These are phyloP conservation scores for Schrenkiella parvula DNA, from an alignment of 345 rosid species.

Conservation along the genomic window DNA sequence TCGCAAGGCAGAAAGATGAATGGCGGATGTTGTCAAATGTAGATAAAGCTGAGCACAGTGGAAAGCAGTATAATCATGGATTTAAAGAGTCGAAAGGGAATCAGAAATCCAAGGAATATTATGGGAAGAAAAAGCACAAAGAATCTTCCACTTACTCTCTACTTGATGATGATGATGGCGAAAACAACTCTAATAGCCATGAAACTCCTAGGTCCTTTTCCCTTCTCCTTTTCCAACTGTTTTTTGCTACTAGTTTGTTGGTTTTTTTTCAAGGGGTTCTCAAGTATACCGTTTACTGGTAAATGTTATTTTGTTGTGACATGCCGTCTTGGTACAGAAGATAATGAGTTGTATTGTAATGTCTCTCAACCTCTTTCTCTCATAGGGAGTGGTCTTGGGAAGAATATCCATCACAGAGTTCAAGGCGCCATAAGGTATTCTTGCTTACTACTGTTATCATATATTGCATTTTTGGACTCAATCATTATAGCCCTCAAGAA, in stretches of 20 bases:
- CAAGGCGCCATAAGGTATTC: constrained; percentile 49
- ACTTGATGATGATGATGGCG: constrained; percentile 20
- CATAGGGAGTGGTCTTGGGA: constrained; percentile 41
- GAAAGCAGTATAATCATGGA: constrained; percentile 26
- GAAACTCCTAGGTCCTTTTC: constrained; percentile 16
- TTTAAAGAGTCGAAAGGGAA: constrained; percentile 9
- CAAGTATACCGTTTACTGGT: background rate
- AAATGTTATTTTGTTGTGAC: background rate
- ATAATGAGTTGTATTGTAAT: constrained; percentile 13
- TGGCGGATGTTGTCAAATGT: constrained; percentile 36
- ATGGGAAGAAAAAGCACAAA: constrained; percentile 25
- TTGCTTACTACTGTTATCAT: background rate
- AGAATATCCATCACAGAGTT: constrained; percentile 26
- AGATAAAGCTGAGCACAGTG: constrained; percentile 24
- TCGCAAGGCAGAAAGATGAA: constrained; percentile 20
- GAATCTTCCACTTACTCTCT: constrained; percentile 30
- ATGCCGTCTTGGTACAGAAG: background rate
- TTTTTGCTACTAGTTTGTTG: background rate
- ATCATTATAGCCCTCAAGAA: background rate
- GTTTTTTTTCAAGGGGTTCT: background rate
- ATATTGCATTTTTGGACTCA: background rate
- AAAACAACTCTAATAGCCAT: constrained; percentile 9
- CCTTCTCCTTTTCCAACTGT: background rate
- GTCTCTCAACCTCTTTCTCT: background rate
- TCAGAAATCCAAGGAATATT: constrained; percentile 15